These are phyloP conservation scores for Coccomyxa subellipsoidea DNA, from an alignment of 163 green algal genomes.

Conservation along the genomic window DNA sequence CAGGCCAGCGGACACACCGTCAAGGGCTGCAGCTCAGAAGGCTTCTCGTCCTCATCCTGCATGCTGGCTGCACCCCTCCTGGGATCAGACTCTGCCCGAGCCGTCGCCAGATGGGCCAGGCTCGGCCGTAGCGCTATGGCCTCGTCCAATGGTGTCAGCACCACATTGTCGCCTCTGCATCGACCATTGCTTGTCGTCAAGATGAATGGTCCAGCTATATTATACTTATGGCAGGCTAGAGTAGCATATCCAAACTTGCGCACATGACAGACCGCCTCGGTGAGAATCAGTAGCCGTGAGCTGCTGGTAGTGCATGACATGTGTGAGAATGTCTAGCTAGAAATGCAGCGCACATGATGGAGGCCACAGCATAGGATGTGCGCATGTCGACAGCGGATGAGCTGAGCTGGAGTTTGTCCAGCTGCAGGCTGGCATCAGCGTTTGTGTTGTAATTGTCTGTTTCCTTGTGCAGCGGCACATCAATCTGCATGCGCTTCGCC, in stretches of 20 bases:
- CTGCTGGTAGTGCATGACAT: not conserved
- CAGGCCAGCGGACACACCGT: not conserved
- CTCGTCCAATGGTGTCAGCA: slow-evolving; percentile 61
- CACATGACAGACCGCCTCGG: no score
- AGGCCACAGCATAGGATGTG: not conserved
- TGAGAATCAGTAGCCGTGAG: no score
- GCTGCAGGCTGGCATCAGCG: slow-evolving; percentile 5
- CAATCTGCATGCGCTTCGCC: slow-evolving; percentile 63
- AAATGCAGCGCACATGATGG: not conserved
- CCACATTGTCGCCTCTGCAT: slow-evolving; percentile 22
- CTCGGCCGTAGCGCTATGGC: slow-evolving; percentile 71
- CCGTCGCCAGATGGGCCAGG: slow-evolving; percentile 55
- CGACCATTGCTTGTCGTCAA: not conserved
- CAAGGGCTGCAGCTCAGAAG: slow-evolving; percentile 29
- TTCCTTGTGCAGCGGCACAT: slow-evolving; percentile 56
- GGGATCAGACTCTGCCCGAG: slow-evolving; percentile 5
- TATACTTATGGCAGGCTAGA: no score
- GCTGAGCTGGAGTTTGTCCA: not conserved
- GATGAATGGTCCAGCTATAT: no score
- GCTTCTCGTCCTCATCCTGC: slow-evolving; percentile 22
- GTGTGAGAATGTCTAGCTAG: not conserved
- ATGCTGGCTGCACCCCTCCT: slow-evolving; percentile 15
- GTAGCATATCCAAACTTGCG: not conserved
- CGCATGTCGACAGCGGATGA: not conserved
- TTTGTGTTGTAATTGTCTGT: slow-evolving; percentile 55